These are phyloP conservation scores for Penicillium frequentans DNA, from an alignment of 2,329 filamentous ascomycete species.

Conservation along the genomic window DNA sequence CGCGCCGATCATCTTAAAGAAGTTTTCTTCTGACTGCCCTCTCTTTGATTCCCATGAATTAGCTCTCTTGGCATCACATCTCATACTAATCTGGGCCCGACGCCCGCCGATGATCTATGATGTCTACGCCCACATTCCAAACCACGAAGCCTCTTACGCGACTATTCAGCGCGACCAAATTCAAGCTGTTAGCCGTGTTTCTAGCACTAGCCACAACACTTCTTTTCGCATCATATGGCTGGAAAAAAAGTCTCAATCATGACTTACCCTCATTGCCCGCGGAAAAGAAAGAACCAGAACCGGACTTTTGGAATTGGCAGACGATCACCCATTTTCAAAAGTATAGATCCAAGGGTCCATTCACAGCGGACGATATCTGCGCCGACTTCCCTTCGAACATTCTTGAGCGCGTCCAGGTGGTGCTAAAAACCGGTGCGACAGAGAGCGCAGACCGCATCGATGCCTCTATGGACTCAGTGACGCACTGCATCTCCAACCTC, in stretches of 20 bases:
- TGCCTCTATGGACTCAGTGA: slow-evolving; percentile 48
- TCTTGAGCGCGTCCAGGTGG: slow-evolving; percentile 46
- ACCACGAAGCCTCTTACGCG: neutral
- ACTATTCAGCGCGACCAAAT: neutral
- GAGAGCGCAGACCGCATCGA: slow-evolving; percentile 44
- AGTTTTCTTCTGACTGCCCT: neutral
- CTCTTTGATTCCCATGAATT: neutral
- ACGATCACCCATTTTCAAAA: slow-evolving; percentile 18
- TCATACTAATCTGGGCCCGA: neutral
- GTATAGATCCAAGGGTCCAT: neutral
- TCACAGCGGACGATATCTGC: slow-evolving; percentile 13
- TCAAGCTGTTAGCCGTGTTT: neutral
- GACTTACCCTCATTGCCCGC: neutral
- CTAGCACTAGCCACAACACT: neutral
- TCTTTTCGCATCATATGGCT: neutral
- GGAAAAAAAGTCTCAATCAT: neutral
- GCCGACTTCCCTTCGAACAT: slow-evolving; percentile 35
- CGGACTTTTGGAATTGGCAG: slow-evolving; percentile 25
- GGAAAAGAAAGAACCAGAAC: neutral
- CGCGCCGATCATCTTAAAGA: neutral
- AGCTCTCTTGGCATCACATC: neutral
- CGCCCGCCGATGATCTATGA: neutral
- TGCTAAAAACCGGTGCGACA: slow-evolving; percentile 52
- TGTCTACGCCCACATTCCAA: neutral
- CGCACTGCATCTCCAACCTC: slow-evolving; percentile 14